Base-by-base conservation (phyloP, 768 basidiomycete genomes). In the Lentinus brumalis region DNA sequence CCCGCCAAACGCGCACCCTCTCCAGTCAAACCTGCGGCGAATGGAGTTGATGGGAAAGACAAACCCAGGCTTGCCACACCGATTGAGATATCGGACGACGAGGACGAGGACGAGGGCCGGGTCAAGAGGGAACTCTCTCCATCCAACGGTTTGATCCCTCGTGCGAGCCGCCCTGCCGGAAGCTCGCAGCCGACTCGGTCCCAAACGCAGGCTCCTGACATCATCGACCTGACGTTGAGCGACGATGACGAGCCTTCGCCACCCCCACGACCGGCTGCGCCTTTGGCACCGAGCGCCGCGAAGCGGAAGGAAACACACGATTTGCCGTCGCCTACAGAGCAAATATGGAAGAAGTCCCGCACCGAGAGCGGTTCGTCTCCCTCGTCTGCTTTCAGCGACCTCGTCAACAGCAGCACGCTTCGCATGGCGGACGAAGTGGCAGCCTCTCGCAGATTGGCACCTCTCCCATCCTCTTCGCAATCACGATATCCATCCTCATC, bases 181-280 rank as follows among this genome's bases (percentile, higher is more conserved):
- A 38, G 49, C n/a, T 63, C 63, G 14, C 61, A 60, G 49, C 71
- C 67, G 16, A 54, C 69, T 29, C 53, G 66, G 3, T 75, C 74
- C 55, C 74, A 73, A 60, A 73, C 35, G 35, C 7, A 35, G 35
- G 35, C 74, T 53, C 75, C 77, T 12, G 81, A 84, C 64, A 86
- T 96, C 46, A 95, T 96, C 64, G 94, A 96, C 71, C 76, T 96
- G 60, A 95, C 94, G 76, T 87, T 61, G 91, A 92, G 68, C 26
- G 89, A 92, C 58, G 89, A 91, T 12, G 93, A 94, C 21, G 83
- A 79, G 18, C 56, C 56, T 31, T 62, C 73, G 18, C 56, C 58
- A 14, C 67, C 60, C 1, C 45, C 50, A 18, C 16, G 54, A 9
- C 32, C 41, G 18, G 11, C 31, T 9, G 44, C 54, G 40, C 50